phyloP scores from a whole-genome alignment of 1,139 yeast species.

The Yamadazyma pseudoaaseri region DNA sequence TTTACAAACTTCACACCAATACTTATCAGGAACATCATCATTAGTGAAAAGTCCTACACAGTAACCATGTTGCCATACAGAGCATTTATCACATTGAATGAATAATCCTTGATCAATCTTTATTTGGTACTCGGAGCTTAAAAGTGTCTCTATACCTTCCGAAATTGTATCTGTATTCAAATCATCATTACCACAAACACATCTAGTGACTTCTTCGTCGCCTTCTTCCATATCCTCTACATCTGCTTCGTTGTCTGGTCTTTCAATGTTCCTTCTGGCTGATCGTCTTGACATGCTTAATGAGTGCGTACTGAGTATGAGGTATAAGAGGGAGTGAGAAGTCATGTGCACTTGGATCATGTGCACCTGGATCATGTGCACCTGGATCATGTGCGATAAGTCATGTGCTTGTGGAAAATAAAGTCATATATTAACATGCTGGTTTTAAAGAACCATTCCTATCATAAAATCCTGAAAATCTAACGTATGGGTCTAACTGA shows the following conservation, averaged over 20 bases:
- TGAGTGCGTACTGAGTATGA: not conserved
- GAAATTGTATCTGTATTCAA: conserved; percentile 41
- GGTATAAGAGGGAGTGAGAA: not conserved
- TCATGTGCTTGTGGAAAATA: no score
- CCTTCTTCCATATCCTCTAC: conserved; percentile 44
- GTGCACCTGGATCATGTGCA: no score
- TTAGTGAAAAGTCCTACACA: conserved; percentile 82
- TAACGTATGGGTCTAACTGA: conserved; percentile 39
- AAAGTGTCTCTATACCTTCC: conserved; percentile 41
- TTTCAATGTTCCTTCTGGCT: conserved; percentile 13
- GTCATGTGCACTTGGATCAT: no score
- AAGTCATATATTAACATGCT: conserved; percentile 5
- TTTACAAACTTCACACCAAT: conserved; percentile 89
- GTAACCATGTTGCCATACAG: conserved; percentile 97
- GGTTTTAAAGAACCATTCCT: conserved; percentile 26
- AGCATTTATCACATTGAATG: conserved; percentile 88
- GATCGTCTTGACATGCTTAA: conserved; percentile 15
- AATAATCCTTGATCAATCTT: conserved; percentile 75
- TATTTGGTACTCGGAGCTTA: conserved; percentile 54
- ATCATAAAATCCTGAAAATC: conserved; percentile 40
- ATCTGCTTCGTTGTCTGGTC: conserved; percentile 20
- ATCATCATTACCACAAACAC: conserved; percentile 82
- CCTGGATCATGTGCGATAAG: no score
- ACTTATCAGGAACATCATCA: conserved; percentile 82
- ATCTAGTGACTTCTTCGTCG: conserved; percentile 79